Conservation (phyloP, 768 basidiomycete genomes). For the Mycena kentingensis region DNA sequence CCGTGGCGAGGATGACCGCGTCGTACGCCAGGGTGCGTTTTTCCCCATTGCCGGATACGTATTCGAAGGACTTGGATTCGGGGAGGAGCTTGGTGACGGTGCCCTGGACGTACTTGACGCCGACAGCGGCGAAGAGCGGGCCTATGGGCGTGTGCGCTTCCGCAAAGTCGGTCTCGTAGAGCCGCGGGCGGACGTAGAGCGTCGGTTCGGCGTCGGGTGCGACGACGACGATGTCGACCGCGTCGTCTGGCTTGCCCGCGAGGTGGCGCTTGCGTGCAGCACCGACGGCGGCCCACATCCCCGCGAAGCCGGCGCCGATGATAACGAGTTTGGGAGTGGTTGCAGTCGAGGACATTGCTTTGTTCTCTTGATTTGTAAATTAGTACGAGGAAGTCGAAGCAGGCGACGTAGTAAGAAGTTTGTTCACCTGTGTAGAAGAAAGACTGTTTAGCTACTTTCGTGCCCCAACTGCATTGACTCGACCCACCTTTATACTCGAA, state of each 20-base stretch:
- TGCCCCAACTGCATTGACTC: too few species aligned
- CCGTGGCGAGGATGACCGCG: conserved; percentile 25
- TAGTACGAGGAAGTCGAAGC: too few species aligned
- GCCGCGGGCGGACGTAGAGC: conserved; percentile 23
- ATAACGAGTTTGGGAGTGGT: conserved; percentile 14
- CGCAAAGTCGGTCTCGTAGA: conserved; percentile 25
- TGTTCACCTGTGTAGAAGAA: too few species aligned
- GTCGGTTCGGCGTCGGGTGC: conserved; percentile 28
- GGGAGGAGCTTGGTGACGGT: conserved; percentile 14
- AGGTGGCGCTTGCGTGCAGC: conserved; percentile 19
- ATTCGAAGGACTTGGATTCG: conserved; percentile 14
- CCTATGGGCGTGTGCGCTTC: conserved; percentile 15
- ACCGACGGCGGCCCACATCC: conserved; percentile 25
- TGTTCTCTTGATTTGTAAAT: not conserved
- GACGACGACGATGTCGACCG: conserved; percentile 21
- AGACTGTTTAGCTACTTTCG: too few species aligned
- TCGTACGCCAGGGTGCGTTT: conserved; percentile 16
- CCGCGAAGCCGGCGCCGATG: conserved; percentile 25
- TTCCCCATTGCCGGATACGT: conserved; percentile 6
- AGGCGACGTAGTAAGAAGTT: too few species aligned
- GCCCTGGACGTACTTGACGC: conserved; percentile 21
- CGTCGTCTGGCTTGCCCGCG: conserved; percentile 5
- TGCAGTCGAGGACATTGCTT: conserved; percentile 1
- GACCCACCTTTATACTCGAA: too few species aligned
- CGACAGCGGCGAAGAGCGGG: conserved; percentile 12